Conservation (phyloP, 2,329 filamentous ascomycete genomes). For the Fusarium coicis region DNA sequence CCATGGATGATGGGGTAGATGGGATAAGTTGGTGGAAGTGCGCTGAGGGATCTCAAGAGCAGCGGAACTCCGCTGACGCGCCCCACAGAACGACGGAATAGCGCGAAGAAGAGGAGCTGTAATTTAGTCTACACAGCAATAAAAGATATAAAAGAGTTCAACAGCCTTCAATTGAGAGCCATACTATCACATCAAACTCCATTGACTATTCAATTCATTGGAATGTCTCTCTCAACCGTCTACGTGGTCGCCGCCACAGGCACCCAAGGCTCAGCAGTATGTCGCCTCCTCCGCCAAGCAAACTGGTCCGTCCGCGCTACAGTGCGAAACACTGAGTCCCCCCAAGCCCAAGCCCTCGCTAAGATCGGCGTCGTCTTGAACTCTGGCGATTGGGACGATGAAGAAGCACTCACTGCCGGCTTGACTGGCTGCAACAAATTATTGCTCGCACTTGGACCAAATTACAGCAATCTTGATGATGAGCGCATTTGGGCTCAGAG, state of each 20-base stretch:
- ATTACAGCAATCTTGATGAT: background rate
- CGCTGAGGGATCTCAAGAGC: background rate
- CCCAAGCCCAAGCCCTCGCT: background rate
- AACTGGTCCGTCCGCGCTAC: background rate
- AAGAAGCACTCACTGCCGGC: background rate
- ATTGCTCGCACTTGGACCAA: background rate
- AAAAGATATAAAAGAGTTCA: background rate
- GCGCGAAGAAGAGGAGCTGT: background rate
- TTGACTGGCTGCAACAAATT: background rate
- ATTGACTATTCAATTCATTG: rapidly evolving
- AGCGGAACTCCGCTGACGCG: background rate
- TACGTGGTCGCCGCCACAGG: slow-evolving; percentile 2
- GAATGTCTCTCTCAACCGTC: background rate
- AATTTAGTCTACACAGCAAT: no score
- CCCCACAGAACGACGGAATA: background rate
- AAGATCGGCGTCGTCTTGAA: background rate
- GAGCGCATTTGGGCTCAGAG: slow-evolving; percentile 4
- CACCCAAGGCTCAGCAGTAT: slow-evolving; percentile 3
- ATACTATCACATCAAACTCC: rapidly evolving
- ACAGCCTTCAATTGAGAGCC: rapidly evolving
- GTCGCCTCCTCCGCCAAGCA: background rate
- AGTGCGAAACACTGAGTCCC: background rate
- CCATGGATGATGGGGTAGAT: background rate
- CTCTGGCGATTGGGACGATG: background rate
- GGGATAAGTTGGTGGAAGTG: background rate